phyloP scores from a whole-genome alignment of 1,284 basidiomycete genomes.

The Naganishia cerealis region DNA sequence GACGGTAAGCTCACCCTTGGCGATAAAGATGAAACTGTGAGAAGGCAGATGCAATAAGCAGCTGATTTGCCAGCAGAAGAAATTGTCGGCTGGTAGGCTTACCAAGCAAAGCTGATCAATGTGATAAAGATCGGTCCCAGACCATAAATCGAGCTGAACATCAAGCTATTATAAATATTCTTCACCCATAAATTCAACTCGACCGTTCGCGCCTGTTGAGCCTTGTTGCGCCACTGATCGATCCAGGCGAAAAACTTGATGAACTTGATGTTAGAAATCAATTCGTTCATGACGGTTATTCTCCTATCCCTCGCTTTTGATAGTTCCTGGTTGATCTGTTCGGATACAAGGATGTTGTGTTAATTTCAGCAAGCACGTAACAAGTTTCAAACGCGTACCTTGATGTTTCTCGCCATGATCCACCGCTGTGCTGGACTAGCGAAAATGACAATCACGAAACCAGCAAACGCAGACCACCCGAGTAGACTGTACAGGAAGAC shows the following conservation, averaged over 20 bases:
- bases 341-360: slow-evolving; percentile 41
- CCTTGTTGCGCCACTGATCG: slow-evolving; percentile 51
- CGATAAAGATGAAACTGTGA: slow-evolving; percentile 49
- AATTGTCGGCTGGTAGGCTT: slow-evolving; percentile 9
- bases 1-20: slow-evolving; percentile 53
- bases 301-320: slow-evolving; percentile 75
- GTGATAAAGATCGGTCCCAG: slow-evolving; percentile 52
- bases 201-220: slow-evolving; percentile 44
- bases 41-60: slow-evolving; percentile 3
- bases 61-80: background rate
- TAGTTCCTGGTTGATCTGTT: slow-evolving; percentile 69
- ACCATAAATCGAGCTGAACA: slow-evolving; percentile 40
- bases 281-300: slow-evolving; percentile 79
- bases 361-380: slow-evolving; percentile 1
- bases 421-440: slow-evolving; percentile 64
- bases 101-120: slow-evolving; percentile 52
- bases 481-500: slow-evolving; percentile 80
- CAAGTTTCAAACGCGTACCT: slow-evolving; percentile 54
- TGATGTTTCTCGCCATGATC: slow-evolving; percentile 61
- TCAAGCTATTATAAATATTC: slow-evolving; percentile 28
- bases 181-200: slow-evolving; percentile 49
- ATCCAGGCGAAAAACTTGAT: slow-evolving; percentile 54
- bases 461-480: slow-evolving; percentile 79
- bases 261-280: slow-evolving; percentile 34
- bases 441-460: slow-evolving; percentile 71